Evolutionary conservation across 768 basidiomycete species (phyloP).

Genomic region (Mycena filopes): DNA sequence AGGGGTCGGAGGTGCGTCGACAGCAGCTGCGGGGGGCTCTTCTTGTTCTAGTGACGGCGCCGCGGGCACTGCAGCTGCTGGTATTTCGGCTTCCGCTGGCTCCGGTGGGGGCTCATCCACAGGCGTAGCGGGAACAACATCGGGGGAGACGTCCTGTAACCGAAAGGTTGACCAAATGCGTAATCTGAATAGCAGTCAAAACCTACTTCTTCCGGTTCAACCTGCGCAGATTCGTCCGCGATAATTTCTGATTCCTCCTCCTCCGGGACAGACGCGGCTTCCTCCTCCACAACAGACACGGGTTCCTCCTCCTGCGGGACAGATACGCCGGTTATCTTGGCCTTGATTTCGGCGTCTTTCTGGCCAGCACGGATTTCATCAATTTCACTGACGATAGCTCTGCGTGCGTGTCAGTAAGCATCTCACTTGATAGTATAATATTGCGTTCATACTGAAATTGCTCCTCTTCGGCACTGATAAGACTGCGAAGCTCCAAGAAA

Average conservation of each 20-base stretch:
- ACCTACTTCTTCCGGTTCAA: conserved; percentile 5
- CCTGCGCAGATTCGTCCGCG: conserved; percentile 2
- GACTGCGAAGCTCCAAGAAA: conserved; percentile 74
- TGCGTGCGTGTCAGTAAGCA: conserved; percentile 39
- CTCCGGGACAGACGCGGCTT: conserved; percentile 1
- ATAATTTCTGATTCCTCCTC: not conserved
- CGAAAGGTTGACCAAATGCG: not conserved
- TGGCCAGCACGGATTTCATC: conserved; percentile 29
- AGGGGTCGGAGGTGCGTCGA: conserved; percentile 39
- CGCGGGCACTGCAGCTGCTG: conserved; percentile 28
- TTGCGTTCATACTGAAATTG: conserved; percentile 73
- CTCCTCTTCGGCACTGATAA: conserved; percentile 77
- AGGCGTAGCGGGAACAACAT: not conserved
- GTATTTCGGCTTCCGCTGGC: conserved; percentile 21
- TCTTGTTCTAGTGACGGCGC: conserved; percentile 22
- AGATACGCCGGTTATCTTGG: conserved; percentile 19
- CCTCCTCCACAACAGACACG: not conserved
- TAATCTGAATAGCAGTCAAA: not conserved
- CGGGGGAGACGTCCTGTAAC: conserved; percentile 13
- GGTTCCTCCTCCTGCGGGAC: conserved; percentile 6
- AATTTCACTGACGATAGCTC: conserved; percentile 70
- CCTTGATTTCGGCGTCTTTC: conserved; percentile 26
- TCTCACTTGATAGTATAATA: too few species aligned
- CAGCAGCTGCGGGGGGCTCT: conserved; percentile 31
- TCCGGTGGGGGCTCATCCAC: not conserved